phyloP scores from a whole-genome alignment of 768 basidiomycete genomes.

The Hypholoma fasciculare region DNA sequence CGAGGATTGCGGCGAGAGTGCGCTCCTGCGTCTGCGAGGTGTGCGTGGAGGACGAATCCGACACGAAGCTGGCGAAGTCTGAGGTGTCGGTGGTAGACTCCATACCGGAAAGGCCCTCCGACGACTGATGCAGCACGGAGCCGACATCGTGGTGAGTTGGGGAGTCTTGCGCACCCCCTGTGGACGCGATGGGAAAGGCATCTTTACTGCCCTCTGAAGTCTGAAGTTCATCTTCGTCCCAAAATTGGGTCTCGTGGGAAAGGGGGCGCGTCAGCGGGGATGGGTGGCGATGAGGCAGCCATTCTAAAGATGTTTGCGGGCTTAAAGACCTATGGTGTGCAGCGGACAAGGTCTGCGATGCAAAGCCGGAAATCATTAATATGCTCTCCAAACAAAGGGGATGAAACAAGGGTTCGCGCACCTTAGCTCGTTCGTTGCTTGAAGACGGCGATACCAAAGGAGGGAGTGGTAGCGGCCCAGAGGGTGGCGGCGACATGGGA shows the following conservation, averaged over 20 bases:
- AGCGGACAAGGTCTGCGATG: not conserved
- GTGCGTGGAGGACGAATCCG: not conserved
- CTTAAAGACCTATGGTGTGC: not conserved
- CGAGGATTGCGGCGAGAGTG: not conserved
- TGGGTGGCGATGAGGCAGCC: constrained; percentile 4
- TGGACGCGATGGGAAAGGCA: not conserved
- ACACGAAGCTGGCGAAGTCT: not conserved
- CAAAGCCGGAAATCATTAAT: not conserved
- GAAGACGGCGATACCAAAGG: not conserved
- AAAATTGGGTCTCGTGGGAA: not conserved
- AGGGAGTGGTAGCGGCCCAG: constrained; percentile 10
- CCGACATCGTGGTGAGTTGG: not conserved
- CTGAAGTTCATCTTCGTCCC: not conserved
- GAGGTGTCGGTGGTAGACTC: not conserved
- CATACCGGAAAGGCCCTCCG: not conserved
- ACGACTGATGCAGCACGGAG: not conserved
- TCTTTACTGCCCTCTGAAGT: not conserved
- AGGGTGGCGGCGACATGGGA: constrained; percentile 11
- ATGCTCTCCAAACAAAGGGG: not conserved
- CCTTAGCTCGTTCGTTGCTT: not conserved
- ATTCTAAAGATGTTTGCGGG: not conserved
- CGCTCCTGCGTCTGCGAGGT: not conserved
- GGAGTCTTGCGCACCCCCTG: not conserved
- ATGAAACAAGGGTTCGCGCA: not conserved
- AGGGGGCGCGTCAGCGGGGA: constrained; percentile 1